These are phyloP conservation scores for Candida alai DNA, from an alignment of 805 yeast species.

Conservation along the genomic window DNA sequence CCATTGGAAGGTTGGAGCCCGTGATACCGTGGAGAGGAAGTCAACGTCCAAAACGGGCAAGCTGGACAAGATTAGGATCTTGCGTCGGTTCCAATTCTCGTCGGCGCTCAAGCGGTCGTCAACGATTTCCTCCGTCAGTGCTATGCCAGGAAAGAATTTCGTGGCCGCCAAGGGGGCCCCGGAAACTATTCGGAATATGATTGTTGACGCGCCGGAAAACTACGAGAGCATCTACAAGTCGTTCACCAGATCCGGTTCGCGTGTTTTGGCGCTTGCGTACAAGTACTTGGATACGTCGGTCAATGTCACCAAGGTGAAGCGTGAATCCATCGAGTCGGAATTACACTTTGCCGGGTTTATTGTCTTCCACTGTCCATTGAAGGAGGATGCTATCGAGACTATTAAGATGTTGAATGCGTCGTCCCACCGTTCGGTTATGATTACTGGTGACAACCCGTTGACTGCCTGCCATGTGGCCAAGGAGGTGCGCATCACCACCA, in stretches of 20 bases:
- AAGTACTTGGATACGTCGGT: conserved; percentile 58
- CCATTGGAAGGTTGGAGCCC: conserved; percentile 76
- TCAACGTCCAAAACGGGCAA: conserved; percentile 16
- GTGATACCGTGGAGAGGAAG: conserved; percentile 61
- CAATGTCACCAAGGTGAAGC: conserved; percentile 51
- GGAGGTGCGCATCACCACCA: conserved; percentile 83
- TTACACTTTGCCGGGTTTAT: conserved; percentile 86
- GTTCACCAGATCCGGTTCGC: conserved; percentile 91
- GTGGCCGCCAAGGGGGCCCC: conserved; percentile 98
- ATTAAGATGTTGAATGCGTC: conserved; percentile 92
- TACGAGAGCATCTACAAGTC: conserved; percentile 86
- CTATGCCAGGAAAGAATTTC: conserved; percentile 45
- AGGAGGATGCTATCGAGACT: conserved; percentile 86
- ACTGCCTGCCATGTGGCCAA: conserved; percentile 98
- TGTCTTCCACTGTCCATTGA: conserved; percentile 96
- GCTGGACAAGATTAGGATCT: conserved; percentile 56
- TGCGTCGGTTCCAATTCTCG: conserved; percentile 95
- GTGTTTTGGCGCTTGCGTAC: conserved; percentile 94
- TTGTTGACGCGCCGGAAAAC: conserved; percentile 62
- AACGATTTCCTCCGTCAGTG: conserved; percentile 61
- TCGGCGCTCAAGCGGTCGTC: conserved; percentile 94
- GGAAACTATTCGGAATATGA: conserved; percentile 83
- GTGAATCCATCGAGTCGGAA: conserved; percentile 73
- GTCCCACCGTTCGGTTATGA: conserved; percentile 94
- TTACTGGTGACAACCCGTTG: conserved; percentile 97